Conservation (phyloP, 129 eudicot species). For the Glebionis coronaria region DNA sequence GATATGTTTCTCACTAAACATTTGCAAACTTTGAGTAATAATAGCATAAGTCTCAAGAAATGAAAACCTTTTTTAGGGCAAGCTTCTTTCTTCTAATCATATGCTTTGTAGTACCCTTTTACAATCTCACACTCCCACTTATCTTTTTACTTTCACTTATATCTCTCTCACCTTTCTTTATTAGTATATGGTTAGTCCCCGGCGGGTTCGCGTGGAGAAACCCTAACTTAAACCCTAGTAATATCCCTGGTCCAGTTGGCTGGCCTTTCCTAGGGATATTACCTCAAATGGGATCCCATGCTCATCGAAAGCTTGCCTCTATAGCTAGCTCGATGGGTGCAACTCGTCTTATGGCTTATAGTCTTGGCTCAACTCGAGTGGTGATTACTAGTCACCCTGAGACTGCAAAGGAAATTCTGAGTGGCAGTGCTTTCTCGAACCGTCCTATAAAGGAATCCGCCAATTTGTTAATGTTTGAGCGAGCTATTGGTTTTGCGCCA, state of each 20-base stretch:
- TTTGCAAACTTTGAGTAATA: constrained; percentile 18
- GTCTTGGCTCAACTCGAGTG: constrained; percentile 70
- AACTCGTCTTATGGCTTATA: constrained; percentile 62
- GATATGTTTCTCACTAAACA: constrained; percentile 43
- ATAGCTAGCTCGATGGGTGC: constrained; percentile 49
- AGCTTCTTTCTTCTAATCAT: constrained; percentile 32
- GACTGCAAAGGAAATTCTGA: constrained; percentile 65
- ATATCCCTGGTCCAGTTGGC: constrained; percentile 51
- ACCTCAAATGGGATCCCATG: constrained; percentile 56
- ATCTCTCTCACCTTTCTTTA: constrained; percentile 35
- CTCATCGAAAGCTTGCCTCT: constrained; percentile 65
- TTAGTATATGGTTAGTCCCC: constrained; percentile 46
- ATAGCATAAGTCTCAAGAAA: constrained; percentile 15
- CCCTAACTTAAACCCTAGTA: constrained; percentile 34
- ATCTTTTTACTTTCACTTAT: constrained; percentile 30
- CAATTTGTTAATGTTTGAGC: constrained; percentile 60
- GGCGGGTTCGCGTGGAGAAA: constrained; percentile 92
- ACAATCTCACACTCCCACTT: constrained; percentile 33
- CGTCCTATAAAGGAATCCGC: constrained; percentile 83
- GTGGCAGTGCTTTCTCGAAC: constrained; percentile 56
- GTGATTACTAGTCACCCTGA: constrained; percentile 72
- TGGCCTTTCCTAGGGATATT: constrained; percentile 67
- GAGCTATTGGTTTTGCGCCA: constrained; percentile 92
- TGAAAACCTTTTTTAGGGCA: constrained; percentile 34
- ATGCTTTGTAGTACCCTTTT: constrained; percentile 30